These are phyloP conservation scores for Beauveria bassiana DNA, from an alignment of 2,329 filamentous ascomycete genomes.

Conservation along the genomic window DNA sequence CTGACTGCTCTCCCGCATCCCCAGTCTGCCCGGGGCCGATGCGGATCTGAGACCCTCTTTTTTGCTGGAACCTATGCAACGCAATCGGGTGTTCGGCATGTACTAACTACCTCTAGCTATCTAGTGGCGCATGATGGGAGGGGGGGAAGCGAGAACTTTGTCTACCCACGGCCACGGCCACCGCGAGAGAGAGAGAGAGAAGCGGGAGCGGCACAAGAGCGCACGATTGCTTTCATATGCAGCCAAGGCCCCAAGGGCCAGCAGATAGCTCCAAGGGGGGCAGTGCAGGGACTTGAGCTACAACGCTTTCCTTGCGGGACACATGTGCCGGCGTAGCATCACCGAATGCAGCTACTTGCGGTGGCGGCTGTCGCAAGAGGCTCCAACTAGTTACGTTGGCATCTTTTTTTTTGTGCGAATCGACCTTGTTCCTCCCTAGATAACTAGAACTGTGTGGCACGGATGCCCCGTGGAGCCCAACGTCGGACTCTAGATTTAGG, in stretches of 20 bases:
- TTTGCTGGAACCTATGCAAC: not conserved
- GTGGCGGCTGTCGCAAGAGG: not conserved
- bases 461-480: not conserved
- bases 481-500: slow-evolving; percentile 2
- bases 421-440: not conserved
- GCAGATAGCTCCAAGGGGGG: not conserved
- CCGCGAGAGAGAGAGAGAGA: not conserved
- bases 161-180: not conserved
- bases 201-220: not conserved
- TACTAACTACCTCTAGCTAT: not conserved
- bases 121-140: not conserved
- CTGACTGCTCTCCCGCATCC: not conserved
- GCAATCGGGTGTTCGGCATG: slow-evolving; percentile 9
- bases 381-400: not conserved
- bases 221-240: not conserved
- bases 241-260: not conserved
- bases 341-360: not conserved
- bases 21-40: not conserved
- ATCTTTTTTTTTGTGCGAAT: not conserved
- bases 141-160: not conserved
- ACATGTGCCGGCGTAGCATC: slow-evolving; percentile 5
- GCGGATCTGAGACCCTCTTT: slow-evolving; percentile 6
- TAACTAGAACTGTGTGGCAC: not conserved
- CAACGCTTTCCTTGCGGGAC: not conserved
- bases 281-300: not conserved